Percentiles rank a stretch among this genome's conserved stretches.
These are phyloP conservation scores for Aspergillus sclerotiicarbonarius DNA, from an alignment of 495 filamentous ascomycete species.

Conservation along the genomic window DNA sequence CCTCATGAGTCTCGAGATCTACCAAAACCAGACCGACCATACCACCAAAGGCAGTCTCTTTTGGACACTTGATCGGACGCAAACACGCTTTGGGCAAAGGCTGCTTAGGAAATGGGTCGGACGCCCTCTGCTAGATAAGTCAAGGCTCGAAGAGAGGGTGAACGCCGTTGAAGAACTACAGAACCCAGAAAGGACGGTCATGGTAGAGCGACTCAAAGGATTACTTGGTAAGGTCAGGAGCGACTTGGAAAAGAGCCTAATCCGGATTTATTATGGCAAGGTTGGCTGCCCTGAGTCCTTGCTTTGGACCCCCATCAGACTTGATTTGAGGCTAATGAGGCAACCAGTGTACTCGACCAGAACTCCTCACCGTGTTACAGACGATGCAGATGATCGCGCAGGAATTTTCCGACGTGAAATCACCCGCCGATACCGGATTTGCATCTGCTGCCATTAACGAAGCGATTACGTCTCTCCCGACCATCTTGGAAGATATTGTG, in stretches of 20 bases:
- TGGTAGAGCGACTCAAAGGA: slow-evolving; percentile 68
- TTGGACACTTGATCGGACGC: slow-evolving; percentile 92
- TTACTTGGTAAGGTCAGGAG: slow-evolving; percentile 69
- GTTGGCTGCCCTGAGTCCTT: slow-evolving; percentile 21
- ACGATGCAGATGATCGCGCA: slow-evolving; percentile 76
- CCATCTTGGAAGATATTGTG: slow-evolving; percentile 66
- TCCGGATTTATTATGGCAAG: slow-evolving; percentile 95
- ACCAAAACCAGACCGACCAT: slow-evolving; percentile 90
- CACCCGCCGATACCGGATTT: slow-evolving; percentile 69
- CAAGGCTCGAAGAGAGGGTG: slow-evolving; percentile 76
- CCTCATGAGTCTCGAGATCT: slow-evolving; percentile 89
- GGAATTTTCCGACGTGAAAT: slow-evolving; percentile 66
- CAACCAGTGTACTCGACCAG: slow-evolving; percentile 75
- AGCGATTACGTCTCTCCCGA: slow-evolving; percentile 73
- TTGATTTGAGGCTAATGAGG: slow-evolving; percentile 22
- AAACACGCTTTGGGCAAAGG: slow-evolving; percentile 84
- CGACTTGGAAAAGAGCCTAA: slow-evolving; percentile 88
- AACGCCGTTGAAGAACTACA: slow-evolving; percentile 86
- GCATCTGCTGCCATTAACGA: slow-evolving; percentile 65
- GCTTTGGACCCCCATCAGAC: not conserved
- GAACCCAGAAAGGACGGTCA: slow-evolving; percentile 58
- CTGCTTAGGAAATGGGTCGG: slow-evolving; percentile 95
- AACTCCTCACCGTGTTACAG: slow-evolving; percentile 82
- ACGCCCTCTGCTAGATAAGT: slow-evolving; percentile 78
- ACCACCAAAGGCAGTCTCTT: slow-evolving; percentile 84